These are phyloP conservation scores for Triticum timopheevii DNA, from an alignment of 176 grass and related monocot genomes.

Conservation along the genomic window DNA sequence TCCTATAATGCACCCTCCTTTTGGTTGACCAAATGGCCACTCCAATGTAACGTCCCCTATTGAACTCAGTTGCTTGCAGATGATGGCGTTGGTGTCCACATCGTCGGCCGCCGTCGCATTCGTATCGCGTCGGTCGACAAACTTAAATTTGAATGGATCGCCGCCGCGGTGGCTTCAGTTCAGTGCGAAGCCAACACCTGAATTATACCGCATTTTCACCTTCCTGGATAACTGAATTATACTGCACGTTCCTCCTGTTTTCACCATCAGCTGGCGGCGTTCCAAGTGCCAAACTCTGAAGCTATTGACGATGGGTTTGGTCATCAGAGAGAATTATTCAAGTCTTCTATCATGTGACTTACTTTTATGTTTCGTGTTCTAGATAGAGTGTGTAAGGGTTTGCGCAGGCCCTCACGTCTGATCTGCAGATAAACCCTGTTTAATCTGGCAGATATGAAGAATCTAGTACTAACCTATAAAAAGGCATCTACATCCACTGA, in stretches of 20 bases:
- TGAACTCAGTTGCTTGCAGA: not conserved
- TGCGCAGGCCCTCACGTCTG: too few species aligned
- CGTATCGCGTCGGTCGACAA: not conserved
- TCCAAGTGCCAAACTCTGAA: too few species aligned
- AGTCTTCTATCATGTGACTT: too few species aligned
- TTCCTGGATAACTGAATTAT: not conserved
- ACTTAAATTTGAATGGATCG: slow-evolving; percentile 30
- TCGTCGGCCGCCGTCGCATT: slow-evolving; percentile 18
- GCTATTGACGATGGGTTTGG: too few species aligned
- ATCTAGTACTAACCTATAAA: not conserved
- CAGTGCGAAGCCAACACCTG: not conserved
- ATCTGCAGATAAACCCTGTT: too few species aligned
- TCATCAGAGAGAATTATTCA: too few species aligned
- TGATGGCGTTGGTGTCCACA: not conserved
- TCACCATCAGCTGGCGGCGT: too few species aligned
- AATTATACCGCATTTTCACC: too few species aligned
- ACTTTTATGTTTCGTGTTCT: too few species aligned
- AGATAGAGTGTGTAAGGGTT: too few species aligned
- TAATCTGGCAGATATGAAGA: too few species aligned
- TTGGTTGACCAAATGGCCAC: slow-evolving; percentile 24
- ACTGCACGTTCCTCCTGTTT: not conserved
- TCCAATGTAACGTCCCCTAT: not conserved
- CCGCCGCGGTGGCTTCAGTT: slow-evolving; percentile 27
- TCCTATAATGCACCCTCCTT: too few species aligned
- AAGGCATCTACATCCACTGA: not conserved